Evolutionary conservation across 139 green algal genomes (phyloP).

Genomic region (Edaphochlamys debaryana): DNA sequence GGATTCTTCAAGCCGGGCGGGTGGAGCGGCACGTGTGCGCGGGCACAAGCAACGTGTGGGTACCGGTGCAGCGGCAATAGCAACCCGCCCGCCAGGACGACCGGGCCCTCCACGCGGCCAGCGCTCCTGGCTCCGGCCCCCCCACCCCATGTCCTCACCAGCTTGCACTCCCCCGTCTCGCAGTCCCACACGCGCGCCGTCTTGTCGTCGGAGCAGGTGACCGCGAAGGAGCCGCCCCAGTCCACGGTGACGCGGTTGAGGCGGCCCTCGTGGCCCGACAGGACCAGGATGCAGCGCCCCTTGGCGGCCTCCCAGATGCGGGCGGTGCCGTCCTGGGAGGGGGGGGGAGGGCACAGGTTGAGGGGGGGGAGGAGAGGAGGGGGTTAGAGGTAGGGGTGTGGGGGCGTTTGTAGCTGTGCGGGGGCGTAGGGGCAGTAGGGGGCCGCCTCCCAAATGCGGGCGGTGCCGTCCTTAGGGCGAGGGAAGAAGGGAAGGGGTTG

Average conservation of each 20-base stretch:
- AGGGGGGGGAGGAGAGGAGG: too few relatives aligned
- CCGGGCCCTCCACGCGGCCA: too few relatives aligned
- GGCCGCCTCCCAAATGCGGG: constrained; percentile 70
- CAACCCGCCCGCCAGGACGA: too few relatives aligned
- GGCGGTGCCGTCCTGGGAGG: constrained; percentile 57
- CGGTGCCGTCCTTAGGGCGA: constrained; percentile 56
- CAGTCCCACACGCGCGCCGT: constrained; percentile 79
- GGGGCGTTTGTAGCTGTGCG: too few relatives aligned
- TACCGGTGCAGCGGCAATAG: too few relatives aligned
- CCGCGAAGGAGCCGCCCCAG: constrained; percentile 43
- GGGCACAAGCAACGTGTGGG: neutral
- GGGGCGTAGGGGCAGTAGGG: too few relatives aligned
- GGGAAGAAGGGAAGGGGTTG: too few relatives aligned
- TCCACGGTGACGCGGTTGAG: constrained; percentile 49
- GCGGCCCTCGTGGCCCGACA: constrained; percentile 56
- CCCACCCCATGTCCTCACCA: too few relatives aligned
- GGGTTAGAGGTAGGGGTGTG: too few relatives aligned
- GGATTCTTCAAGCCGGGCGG: too few relatives aligned
- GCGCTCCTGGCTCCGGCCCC: too few relatives aligned
- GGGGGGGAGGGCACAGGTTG: neutral
- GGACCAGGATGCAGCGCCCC: constrained; percentile 61
- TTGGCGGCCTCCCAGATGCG: constrained; percentile 69
- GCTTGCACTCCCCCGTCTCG: constrained; percentile 44
- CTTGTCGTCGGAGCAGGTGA: constrained; percentile 78
- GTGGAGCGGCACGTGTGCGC: too few relatives aligned